These are phyloP conservation scores for Herpetospermum pedunculosum DNA, from an alignment of 306 rosid genomes.

Conservation along the genomic window DNA sequence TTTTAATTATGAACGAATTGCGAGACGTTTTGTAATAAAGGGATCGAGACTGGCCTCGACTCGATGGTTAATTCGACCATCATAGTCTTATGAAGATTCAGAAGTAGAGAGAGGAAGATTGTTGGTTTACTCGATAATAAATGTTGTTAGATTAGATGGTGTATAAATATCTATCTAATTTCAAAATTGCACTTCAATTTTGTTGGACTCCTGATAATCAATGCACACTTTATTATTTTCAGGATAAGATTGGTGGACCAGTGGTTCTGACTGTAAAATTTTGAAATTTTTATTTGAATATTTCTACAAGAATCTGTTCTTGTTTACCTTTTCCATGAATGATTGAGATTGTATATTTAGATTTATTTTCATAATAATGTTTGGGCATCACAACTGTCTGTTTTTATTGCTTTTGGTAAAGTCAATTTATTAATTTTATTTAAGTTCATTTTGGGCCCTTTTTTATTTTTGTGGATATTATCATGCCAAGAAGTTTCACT, in stretches of 20 bases:
- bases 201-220: not conserved
- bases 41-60: not conserved
- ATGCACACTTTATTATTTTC: not conserved
- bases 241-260: not conserved
- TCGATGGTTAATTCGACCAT: not conserved
- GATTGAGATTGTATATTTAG: not conserved
- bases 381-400: not conserved
- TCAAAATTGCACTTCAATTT: not conserved
- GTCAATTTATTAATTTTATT: not conserved
- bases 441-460: not conserved
- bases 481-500: not conserved
- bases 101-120: not conserved
- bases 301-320: not conserved
- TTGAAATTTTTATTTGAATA: not conserved
- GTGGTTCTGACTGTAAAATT: not conserved
- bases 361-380: conserved; percentile 4
- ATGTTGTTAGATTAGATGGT: not conserved
- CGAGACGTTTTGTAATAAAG: not conserved
- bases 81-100: not conserved
- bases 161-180: not conserved
- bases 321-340: not conserved
- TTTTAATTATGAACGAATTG: not conserved
- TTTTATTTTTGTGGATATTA: conserved; percentile 1
- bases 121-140: not conserved
- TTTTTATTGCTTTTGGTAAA: not conserved